Evolutionary conservation across 1,139 yeast species (phyloP), one percentile per base, ranked within the genome.

Genomic region (Kodamaea arcana): DNA sequence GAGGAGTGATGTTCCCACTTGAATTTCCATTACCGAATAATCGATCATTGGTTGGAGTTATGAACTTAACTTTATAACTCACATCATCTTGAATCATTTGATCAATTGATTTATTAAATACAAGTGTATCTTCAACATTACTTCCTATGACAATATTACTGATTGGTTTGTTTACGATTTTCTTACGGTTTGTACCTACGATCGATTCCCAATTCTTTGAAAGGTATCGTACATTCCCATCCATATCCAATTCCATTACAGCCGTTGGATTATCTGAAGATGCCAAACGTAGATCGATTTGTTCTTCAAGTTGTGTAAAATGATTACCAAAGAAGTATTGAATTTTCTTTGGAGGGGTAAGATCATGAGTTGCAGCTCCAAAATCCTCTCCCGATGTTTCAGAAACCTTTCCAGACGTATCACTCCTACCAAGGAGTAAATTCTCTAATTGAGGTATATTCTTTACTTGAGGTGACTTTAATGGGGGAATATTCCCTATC

Each of bases 241-340:
- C 82, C 50, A 87, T 62, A 50, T 83, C 92, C 39, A 92, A 62
- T 56, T 92, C 98, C 64, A 92, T 62, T 1, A 92, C 82, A n/a
- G 82, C 77, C n/a, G 88, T 81, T 4, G 87, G 87, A 46, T 81
- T 83, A 43, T 75, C 73, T 10, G 80, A 72, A 14, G 84, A 77
- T 1, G 90, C 90, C 20, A 67, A 46, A 14, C 69, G 54, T 23
- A 73, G 53, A 42, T 72, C 78, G n/a, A 68, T 54, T 44, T 66
- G 71, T 32, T 67, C 75, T 34, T 65, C 71, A n/a, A 64, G 49
- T 15, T 53, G 38, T 18, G 27, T 18, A 27, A 30, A 30, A 23
- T 34, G 26, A 11, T 26, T 18, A 7, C 11, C 25, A 15, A 28
- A 22, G 3, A 8, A 9, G 7, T 17, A n/a, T 11, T 28, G 22